Percentiles rank a stretch among this genome's conserved stretches.
Conservation (phyloP, 176 grass and related monocot species). For the Melocanna baccifera region DNA sequence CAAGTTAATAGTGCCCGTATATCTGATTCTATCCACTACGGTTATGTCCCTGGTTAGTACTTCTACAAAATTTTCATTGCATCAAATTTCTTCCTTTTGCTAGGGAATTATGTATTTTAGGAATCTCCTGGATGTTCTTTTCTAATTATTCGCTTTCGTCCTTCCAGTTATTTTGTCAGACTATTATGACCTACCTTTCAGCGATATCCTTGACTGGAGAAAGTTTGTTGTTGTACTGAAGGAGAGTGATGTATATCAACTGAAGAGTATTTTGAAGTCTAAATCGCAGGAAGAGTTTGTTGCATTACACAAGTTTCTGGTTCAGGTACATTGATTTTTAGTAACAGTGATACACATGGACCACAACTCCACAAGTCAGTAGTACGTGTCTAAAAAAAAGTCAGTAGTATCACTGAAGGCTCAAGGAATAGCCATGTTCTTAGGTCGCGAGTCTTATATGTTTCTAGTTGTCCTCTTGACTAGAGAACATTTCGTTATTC, state of each 20-base stretch:
- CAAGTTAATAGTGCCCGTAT: slow-evolving; percentile 98
- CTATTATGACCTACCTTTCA: slow-evolving; percentile 63
- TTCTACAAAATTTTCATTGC: slow-evolving; percentile 1
- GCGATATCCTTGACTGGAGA: slow-evolving; percentile 70
- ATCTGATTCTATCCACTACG: slow-evolving; percentile 95
- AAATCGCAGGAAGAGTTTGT: slow-evolving; percentile 72
- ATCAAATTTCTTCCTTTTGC: not conserved
- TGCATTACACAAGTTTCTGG: slow-evolving; percentile 68
- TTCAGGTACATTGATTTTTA: slow-evolving; percentile 43
- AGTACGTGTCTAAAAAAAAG: too few relatives aligned
- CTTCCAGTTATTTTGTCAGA: slow-evolving; percentile 82
- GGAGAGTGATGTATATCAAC: slow-evolving; percentile 81
- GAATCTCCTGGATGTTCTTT: slow-evolving; percentile 1
- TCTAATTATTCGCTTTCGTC: slow-evolving; percentile 19
- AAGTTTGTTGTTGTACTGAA: slow-evolving; percentile 76
- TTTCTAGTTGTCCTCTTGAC: not conserved
- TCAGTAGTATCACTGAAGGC: not conserved
- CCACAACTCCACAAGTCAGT: not conserved
- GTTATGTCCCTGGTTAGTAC: slow-evolving; percentile 87
- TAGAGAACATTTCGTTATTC: not conserved
- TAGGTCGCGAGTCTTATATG: not conserved
- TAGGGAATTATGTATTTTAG: not conserved
- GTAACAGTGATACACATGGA: not conserved
- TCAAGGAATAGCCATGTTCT: not conserved
- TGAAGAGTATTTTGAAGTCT: slow-evolving; percentile 83